Evolutionary conservation across 371 early-diverging fungal genomes (phyloP).

Genomic region (Mucor irregularis): DNA sequence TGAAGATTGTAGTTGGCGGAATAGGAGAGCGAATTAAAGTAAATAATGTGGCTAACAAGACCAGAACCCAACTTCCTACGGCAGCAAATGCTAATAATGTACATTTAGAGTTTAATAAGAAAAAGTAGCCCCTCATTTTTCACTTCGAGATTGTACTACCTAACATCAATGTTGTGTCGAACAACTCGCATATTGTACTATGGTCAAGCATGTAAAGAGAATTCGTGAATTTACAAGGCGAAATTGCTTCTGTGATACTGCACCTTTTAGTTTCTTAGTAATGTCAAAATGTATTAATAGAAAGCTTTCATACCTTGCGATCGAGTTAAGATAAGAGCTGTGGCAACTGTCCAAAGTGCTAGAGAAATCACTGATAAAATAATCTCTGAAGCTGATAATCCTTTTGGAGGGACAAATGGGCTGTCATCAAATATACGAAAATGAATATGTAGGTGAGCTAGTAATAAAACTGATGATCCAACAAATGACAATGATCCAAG

Average conservation of each 20-base stretch:
- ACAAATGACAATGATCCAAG: slow-evolving; percentile 13
- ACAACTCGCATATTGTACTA: slow-evolving; percentile 11
- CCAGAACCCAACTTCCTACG: slow-evolving; percentile 21
- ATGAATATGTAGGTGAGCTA: slow-evolving; percentile 13
- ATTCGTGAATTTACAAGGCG: slow-evolving; percentile 11
- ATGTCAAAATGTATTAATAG: too few relatives aligned
- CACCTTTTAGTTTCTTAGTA: neutral
- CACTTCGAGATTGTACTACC: slow-evolving; percentile 1
- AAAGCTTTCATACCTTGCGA: too few relatives aligned
- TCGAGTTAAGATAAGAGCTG: slow-evolving; percentile 15
- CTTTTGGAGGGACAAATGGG: slow-evolving; percentile 7
- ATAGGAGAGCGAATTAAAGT: slow-evolving; percentile 25
- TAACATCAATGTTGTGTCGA: slow-evolving; percentile 19
- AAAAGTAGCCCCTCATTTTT: neutral
- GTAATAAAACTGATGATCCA: slow-evolving; percentile 6
- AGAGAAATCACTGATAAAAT: slow-evolving; percentile 15
- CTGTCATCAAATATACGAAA: slow-evolving; percentile 7
- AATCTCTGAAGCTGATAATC: slow-evolving; percentile 12
- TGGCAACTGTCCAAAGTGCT: slow-evolving; percentile 19
- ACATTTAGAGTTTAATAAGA: neutral
- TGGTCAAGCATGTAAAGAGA: slow-evolving; percentile 1
- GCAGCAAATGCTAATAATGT: slow-evolving; percentile 20
- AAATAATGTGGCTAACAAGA: slow-evolving; percentile 20
- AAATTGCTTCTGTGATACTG: slow-evolving; percentile 3
- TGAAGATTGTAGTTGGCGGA: slow-evolving; percentile 25